Percentiles rank a stretch among this genome's conserved stretches.
Conservation (phyloP, 306 rosid species). For the Glycine latifolia region DNA sequence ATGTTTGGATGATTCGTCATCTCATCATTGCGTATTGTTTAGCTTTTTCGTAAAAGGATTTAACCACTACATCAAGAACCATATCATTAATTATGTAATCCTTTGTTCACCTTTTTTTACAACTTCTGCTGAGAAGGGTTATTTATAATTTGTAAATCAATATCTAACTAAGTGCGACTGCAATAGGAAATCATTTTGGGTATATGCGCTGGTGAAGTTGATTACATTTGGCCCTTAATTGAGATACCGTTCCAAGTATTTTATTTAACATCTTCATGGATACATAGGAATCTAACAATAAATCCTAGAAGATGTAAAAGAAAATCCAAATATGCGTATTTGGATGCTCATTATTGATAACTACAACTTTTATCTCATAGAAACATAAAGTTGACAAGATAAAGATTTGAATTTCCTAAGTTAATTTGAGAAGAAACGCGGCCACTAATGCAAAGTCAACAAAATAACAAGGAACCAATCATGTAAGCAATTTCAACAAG, state of each 20-base stretch:
- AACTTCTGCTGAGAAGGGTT: not conserved
- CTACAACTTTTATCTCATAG: not conserved
- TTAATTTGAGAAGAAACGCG: not conserved
- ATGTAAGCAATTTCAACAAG: constrained; percentile 11
- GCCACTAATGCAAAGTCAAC: not conserved
- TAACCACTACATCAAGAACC: not conserved
- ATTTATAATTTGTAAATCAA: not conserved
- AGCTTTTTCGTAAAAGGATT: not conserved
- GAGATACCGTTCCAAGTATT: not conserved
- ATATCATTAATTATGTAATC: not conserved
- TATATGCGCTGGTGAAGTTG: no score
- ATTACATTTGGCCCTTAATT: no score
- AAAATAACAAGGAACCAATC: not conserved
- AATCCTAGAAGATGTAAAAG: constrained; percentile 23
- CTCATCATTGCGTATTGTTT: constrained; percentile 36
- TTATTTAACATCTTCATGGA: constrained; percentile 27
- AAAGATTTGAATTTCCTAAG: constrained; percentile 1
- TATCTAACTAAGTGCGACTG: constrained; percentile 19
- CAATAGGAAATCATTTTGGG: constrained; percentile 4
- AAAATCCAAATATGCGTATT: not conserved
- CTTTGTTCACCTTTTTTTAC: constrained; percentile 8
- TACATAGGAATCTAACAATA: constrained; percentile 25
- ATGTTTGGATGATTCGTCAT: constrained; percentile 36
- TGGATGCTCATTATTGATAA: constrained; percentile 20
- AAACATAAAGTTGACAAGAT: constrained; percentile 1